Percentiles rank a stretch among this genome's conserved stretches.
These are phyloP conservation scores for Lentinula sp. DNA, from an alignment of 768 basidiomycete species.

Conservation along the genomic window DNA sequence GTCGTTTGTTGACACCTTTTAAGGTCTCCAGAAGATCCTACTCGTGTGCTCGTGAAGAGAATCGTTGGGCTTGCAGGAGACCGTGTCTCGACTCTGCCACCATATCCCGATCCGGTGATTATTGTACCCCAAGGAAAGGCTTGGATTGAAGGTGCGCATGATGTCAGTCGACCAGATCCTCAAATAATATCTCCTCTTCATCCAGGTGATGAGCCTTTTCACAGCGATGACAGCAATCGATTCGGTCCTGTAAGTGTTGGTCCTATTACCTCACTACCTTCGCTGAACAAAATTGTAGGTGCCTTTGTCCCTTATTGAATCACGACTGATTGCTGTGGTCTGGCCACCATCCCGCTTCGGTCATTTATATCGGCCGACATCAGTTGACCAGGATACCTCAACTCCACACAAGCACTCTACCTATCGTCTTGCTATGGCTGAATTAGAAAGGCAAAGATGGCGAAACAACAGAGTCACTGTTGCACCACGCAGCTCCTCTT, in stretches of 20 bases:
- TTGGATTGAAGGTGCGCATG: conserved; percentile 65
- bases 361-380: neutral
- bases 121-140: conserved; percentile 55
- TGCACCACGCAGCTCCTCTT: neutral
- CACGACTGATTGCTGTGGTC: conserved; percentile 40
- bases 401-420: conserved; percentile 12
- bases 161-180: neutral
- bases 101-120: conserved; percentile 52
- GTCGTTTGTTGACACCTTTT: neutral
- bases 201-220: conserved; percentile 60
- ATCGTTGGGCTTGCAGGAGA: conserved; percentile 63
- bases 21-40: conserved; percentile 57
- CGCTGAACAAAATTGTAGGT: conserved; percentile 20
- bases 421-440: conserved; percentile 26
- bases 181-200: neutral
- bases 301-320: conserved; percentile 43
- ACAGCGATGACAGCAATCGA: conserved; percentile 65
- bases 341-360: conserved; percentile 51
- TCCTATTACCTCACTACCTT: neutral
- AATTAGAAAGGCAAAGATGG: conserved; percentile 31
- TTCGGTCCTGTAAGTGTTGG: conserved; percentile 56
- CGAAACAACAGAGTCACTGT: conserved; percentile 31
- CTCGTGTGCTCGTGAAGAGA: conserved; percentile 55
- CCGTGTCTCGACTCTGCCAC: conserved; percentile 59
- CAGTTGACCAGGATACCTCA: neutral